phyloP scores from a whole-genome alignment of 805 yeast species.

The Lachancea thermotolerans region DNA sequence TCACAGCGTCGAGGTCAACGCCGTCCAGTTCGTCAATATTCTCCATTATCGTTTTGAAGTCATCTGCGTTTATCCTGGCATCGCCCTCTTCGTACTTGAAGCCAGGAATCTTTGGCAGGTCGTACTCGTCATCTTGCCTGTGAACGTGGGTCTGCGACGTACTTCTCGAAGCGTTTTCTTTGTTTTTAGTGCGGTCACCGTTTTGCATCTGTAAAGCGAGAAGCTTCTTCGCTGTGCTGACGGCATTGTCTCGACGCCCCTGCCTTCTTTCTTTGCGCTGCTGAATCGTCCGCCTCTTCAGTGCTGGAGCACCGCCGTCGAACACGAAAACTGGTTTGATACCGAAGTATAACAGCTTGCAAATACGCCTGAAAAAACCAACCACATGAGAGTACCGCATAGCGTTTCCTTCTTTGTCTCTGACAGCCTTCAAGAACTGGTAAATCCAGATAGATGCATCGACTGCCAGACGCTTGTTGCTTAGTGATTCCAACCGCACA shows the following conservation, averaged over 20 bases:
- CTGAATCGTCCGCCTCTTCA: constrained; percentile 73
- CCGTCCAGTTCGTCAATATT: constrained; percentile 59
- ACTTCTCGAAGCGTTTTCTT: neutral
- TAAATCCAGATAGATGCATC: constrained; percentile 99
- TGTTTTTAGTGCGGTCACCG: constrained; percentile 6
- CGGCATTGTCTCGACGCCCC: constrained; percentile 63
- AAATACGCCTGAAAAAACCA: constrained; percentile 92
- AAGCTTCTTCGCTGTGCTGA: constrained; percentile 70
- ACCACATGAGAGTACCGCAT: constrained; percentile 77
- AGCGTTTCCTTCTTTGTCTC: constrained; percentile 77
- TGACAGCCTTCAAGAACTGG: constrained; percentile 90
- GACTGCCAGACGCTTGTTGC: constrained; percentile 76
- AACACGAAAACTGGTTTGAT: constrained; percentile 85
- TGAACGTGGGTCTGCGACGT: constrained; percentile 25
- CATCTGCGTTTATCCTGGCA: constrained; percentile 67
- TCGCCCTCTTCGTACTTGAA: constrained; percentile 52
- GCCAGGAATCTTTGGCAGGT: constrained; percentile 64
- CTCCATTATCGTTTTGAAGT: constrained; percentile 52
- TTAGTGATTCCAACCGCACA: constrained; percentile 76
- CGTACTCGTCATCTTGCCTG: constrained; percentile 68
- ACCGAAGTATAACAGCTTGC: constrained; percentile 83
- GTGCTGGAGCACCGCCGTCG: constrained; percentile 88
- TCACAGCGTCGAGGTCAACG: constrained; percentile 63
- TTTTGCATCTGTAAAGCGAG: constrained; percentile 74
- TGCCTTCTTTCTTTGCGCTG: constrained; percentile 66